phyloP scores from a whole-genome alignment of 208 protist species.

The Kentomonas sorsogonicus region DNA sequence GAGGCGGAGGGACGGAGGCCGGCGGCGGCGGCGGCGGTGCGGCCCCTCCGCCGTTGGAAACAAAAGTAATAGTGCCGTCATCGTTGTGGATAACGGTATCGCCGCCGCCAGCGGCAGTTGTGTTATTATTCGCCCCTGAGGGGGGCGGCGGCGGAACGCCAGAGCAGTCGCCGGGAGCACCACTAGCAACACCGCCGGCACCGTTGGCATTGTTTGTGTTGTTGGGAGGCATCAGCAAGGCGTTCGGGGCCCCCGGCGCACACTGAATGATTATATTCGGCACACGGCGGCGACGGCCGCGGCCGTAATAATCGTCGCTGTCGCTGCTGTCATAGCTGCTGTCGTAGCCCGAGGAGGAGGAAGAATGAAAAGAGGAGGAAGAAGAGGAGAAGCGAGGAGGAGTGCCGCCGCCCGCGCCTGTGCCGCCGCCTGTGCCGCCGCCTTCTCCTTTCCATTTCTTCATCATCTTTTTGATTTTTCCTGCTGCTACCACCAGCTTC shows the following conservation, averaged over 20 bases:
- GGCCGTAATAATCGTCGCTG: too few species aligned
- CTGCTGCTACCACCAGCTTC: background rate
- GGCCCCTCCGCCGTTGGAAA: background rate
- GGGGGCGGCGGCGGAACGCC: too few species aligned
- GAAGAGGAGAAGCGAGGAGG: background rate
- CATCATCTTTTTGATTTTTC: constrained; percentile 3
- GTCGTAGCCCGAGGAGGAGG: background rate
- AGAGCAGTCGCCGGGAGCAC: too few species aligned
- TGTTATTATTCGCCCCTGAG: background rate
- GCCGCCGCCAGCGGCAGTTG: background rate
- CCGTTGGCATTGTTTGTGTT: too few species aligned
- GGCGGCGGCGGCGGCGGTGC: constrained; percentile 14
- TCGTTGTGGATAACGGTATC: background rate
- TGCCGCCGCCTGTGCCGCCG: background rate
- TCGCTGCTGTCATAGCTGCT: too few species aligned
- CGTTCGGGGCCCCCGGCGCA: too few species aligned
- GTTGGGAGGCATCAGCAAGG: too few species aligned
- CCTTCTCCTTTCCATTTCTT: too few species aligned
- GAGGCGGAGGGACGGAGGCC: constrained; percentile 13
- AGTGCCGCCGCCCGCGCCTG: background rate
- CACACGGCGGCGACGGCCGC: too few species aligned
- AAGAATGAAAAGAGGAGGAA: background rate
- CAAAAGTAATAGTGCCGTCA: background rate
- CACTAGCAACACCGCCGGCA: too few species aligned
- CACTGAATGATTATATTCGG: too few species aligned